phyloP scores from a whole-genome alignment of 331 rosid genomes.

The Quercus tomentella region DNA sequence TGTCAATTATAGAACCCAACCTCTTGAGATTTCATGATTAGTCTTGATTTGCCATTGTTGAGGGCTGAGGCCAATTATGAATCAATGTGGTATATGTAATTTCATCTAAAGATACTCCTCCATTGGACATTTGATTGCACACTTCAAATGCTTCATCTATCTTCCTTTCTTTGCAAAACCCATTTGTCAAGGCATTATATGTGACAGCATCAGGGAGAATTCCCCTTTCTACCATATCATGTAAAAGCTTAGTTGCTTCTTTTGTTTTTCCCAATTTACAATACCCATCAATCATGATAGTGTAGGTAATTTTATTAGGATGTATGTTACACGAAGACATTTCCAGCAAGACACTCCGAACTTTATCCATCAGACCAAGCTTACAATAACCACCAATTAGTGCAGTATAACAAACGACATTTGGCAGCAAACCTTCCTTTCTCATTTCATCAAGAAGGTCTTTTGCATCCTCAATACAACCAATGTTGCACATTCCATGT shows the following conservation, averaged over 20 bases:
- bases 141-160: conserved; percentile 40
- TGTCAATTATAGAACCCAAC: neutral
- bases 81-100: conserved; percentile 41
- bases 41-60: conserved; percentile 33
- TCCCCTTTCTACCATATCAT: conserved; percentile 58
- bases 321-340: conserved; percentile 44
- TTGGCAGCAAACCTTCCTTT: conserved; percentile 53
- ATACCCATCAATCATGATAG: conserved; percentile 67
- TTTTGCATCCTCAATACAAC: conserved; percentile 52
- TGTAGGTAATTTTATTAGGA: conserved; percentile 66
- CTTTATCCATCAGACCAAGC: conserved; percentile 68
- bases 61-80: conserved; percentile 38
- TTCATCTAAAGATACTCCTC: conserved; percentile 39
- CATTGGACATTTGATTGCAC: conserved; percentile 37
- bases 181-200: conserved; percentile 48
- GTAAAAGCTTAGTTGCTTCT: conserved; percentile 55
- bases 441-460: conserved; percentile 57
- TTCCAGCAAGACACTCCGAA: conserved; percentile 37
- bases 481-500: conserved; percentile 67
- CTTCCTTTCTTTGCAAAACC: conserved; percentile 49
- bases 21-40: conserved; percentile 27
- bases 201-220: conserved; percentile 65
- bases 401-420: conserved; percentile 65
- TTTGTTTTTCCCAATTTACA: conserved; percentile 59
- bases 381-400: conserved; percentile 69